Evolutionary conservation across 2,329 filamentous ascomycete genomes (phyloP), one percentile per base, ranked within the genome.

Genomic region (Scedosporium apiospermum): DNA sequence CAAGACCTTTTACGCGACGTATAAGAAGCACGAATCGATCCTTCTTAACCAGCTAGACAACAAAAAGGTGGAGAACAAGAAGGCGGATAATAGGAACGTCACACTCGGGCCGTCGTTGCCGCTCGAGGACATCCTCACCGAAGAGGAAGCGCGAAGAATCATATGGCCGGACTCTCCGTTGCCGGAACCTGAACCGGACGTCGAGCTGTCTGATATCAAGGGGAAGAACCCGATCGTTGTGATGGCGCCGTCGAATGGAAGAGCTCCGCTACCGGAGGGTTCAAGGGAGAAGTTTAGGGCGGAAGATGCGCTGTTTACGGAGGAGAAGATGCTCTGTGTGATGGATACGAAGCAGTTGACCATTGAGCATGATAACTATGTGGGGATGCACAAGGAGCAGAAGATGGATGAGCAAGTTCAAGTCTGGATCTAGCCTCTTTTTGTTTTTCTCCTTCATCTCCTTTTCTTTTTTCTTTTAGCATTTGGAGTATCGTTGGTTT

Each of bases 1-100:
- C 63, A 74, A 72, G 49, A 69, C 68, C 3, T 80, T 79, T 64
- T 81, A 80, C 46, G 70, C 71, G 6, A 75, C 76, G 2, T 82
- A 78, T 62, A 77, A 79, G 68, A 71, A 71, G 51, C 74, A 81
- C 62, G 77, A 81, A 66, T 69, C 75, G 2, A 66, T 65, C 10
- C 67, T 81, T 10, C 51, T 49, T n/a, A n/a, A n/a, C 16, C 44
- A 21, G 16, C 5, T 49, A 49, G 55, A 10, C 55, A 21, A 5
- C 27, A 14, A 30, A 27, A 4, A 58, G 16, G 55, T 4, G 16
- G 30, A 57, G n/a, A 49, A 26, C 4, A 30, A 60, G 16, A 9
- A 1, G 55, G 65, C 71, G 58, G 67, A 67, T 58, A 69, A 66
- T 18, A 63, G 74, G 30, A 64, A 72, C 41, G 68, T 65, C 58